A percentile compares a stretch with the other conserved stretches of the same genome.
Evolutionary conservation across 768 basidiomycete genomes (phyloP).

Genomic region (Dentipellis fragilis): DNA sequence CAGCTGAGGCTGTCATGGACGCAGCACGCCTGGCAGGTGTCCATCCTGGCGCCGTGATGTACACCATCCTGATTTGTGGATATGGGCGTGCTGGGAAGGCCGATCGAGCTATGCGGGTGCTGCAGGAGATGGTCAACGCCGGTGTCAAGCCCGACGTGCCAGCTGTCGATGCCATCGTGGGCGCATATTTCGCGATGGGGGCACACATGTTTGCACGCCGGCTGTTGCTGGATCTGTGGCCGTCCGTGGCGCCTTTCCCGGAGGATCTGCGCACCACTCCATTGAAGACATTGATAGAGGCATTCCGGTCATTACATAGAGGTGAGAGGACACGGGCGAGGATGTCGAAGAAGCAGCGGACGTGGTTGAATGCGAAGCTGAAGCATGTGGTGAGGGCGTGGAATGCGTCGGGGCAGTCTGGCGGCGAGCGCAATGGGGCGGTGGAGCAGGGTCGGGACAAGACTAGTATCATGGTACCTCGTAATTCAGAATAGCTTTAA

Average conservation of each 20-base stretch:
- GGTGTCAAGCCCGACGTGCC: constrained; percentile 63
- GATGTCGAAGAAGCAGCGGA: constrained; percentile 24
- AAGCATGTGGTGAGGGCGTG: constrained; percentile 34
- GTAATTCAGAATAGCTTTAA: too few species aligned
- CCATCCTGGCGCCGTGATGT: constrained; percentile 54
- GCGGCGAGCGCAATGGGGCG: too few species aligned
- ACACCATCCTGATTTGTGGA: constrained; percentile 69
- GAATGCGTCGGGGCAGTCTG: constrained; percentile 7
- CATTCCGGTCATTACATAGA: constrained; percentile 35
- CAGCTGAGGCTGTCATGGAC: constrained; percentile 46
- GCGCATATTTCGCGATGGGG: constrained; percentile 54
- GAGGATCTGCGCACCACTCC: constrained; percentile 31
- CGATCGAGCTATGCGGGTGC: constrained; percentile 39
- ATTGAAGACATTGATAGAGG: constrained; percentile 33
- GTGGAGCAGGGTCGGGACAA: too few species aligned
- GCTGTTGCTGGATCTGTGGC: constrained; percentile 55
- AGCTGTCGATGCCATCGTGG: constrained; percentile 59
- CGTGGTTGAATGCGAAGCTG: constrained; percentile 30
- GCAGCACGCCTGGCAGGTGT: constrained; percentile 40
- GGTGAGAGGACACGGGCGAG: constrained; percentile 11
- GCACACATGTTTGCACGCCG: constrained; percentile 38
- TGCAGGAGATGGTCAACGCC: constrained; percentile 50
- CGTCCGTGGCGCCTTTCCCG: constrained; percentile 51
- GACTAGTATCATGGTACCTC: too few species aligned
- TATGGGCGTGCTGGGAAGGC: constrained; percentile 54